Conservation (phyloP, 2,329 filamentous ascomycete species). For the Penicillium griseofulvum region DNA sequence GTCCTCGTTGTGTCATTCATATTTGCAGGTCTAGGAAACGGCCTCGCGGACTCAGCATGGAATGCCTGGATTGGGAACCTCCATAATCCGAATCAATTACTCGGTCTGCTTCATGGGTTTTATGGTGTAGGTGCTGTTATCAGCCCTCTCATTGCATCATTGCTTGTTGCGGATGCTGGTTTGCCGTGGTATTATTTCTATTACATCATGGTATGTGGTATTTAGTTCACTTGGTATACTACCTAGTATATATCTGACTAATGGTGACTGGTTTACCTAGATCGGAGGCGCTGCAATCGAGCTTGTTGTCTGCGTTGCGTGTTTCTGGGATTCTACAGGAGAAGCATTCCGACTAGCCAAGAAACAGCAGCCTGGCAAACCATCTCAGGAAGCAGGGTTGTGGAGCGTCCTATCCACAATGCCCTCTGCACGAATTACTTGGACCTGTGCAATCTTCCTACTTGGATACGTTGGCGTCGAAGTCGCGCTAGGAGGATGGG, state of each 20-base stretch:
- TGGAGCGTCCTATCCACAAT: neutral
- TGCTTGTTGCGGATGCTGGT: slow-evolving; percentile 63
- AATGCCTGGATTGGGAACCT: slow-evolving; percentile 69
- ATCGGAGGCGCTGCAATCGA: slow-evolving; percentile 6
- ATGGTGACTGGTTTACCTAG: neutral
- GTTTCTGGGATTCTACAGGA: slow-evolving; percentile 5
- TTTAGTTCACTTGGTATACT: slow-evolving; percentile 44
- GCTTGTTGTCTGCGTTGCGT: neutral
- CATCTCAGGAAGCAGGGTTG: neutral
- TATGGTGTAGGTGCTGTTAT: slow-evolving; percentile 70
- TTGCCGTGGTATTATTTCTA: slow-evolving; percentile 71
- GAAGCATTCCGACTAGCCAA: neutral
- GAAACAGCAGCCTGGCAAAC: neutral
- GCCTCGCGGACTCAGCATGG: slow-evolving; percentile 56
- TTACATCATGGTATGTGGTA: slow-evolving; percentile 62
- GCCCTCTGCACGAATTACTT: slow-evolving; percentile 32
- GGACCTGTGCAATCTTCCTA: slow-evolving; percentile 67
- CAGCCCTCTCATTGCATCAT: slow-evolving; percentile 67
- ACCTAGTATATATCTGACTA: neutral
- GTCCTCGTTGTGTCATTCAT: slow-evolving; percentile 64
- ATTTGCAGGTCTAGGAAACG: slow-evolving; percentile 69
- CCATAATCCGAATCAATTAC: slow-evolving; percentile 67
- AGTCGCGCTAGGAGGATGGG: slow-evolving; percentile 65
- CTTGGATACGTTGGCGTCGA: slow-evolving; percentile 74
- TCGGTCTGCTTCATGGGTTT: slow-evolving; percentile 67